Conservation (phyloP, 2,329 filamentous ascomycete species). For the Magnaporthiopsis rhizophila region DNA sequence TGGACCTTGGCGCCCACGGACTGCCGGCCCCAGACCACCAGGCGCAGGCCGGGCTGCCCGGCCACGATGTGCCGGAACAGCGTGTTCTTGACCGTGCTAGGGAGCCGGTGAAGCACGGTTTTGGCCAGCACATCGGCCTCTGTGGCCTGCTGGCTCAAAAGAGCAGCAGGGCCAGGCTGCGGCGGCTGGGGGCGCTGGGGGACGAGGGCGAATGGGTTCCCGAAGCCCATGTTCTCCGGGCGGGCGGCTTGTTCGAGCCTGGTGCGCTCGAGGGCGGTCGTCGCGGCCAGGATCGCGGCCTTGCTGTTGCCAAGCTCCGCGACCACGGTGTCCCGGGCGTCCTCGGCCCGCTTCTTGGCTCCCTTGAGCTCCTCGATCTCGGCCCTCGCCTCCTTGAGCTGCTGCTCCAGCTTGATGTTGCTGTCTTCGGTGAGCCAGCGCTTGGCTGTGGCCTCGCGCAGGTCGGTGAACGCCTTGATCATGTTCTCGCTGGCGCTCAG, state of each 20-base stretch:
- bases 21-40: no score
- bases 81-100: no score
- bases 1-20: background rate
- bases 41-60: no score
- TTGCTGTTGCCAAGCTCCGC: constrained; percentile 7
- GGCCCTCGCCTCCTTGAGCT: background rate
- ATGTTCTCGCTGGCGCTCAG: background rate
- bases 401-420: background rate
- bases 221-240: background rate
- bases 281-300: constrained; percentile 1
- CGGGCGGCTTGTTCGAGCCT: background rate
- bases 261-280: constrained; percentile 3
- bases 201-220: background rate
- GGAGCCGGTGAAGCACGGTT: no score
- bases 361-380: constrained; percentile 1
- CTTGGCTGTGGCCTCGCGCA: background rate
- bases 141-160: no score
- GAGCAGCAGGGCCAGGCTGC: background rate
- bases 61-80: no score
- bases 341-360: background rate
- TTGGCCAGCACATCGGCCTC: no score
- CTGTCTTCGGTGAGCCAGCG: background rate
- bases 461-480: background rate
- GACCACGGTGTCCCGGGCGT: background rate
- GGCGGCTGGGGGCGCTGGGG: no score